Evolutionary conservation across 352 stramenopile species (phyloP), one percentile per base, ranked within the genome.

Genomic region (Phytophthora colocasiae): DNA sequence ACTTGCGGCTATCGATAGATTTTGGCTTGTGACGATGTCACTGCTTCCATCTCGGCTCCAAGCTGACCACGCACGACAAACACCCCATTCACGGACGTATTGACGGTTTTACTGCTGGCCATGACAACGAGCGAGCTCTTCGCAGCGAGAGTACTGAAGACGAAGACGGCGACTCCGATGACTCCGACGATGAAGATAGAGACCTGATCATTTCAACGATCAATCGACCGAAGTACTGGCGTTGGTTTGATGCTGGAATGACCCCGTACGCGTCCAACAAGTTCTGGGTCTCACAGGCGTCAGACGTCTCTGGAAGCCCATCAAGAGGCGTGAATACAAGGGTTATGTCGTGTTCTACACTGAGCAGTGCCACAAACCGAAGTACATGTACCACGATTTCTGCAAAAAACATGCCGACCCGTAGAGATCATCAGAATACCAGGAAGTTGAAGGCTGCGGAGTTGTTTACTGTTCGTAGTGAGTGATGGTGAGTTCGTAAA

Each of bases 251-350:
- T 8, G 39, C 38, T n/a, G 38, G 29, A 31, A 47, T 69, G 36
- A 69, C 52, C 9, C 53, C 34, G 8, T 53, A 58, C 22, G 39
- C 15, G 31, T 64, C 7, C 40, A 62, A 24, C 10, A 55, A 53
- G 49, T 66, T 1, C 17, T 61, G 49, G 58, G 19, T 34, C n/a
- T 66, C 17, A 61, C 49, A 49, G 50, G 41, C 6, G 4, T 55
- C 15, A 47, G 51, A 24, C 50, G 50, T 36, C 34, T 66, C 2
- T 59, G 40, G 58, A 60, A 67, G 19, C 50, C 59, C 17, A 62
- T 67, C 50, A 62, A 56, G 17, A 61, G 51, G 19, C 50, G 51
- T 58, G 32, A 58, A 9, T 64, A 63, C 15, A 22, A 69, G 8
- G 45, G 53, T 34, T 69, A 64, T n/a, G 31, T 27, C 12, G 55